phyloP scores from a whole-genome alignment of 192 early-diverging fungal genomes.

The Backusella morwellensis region DNA sequence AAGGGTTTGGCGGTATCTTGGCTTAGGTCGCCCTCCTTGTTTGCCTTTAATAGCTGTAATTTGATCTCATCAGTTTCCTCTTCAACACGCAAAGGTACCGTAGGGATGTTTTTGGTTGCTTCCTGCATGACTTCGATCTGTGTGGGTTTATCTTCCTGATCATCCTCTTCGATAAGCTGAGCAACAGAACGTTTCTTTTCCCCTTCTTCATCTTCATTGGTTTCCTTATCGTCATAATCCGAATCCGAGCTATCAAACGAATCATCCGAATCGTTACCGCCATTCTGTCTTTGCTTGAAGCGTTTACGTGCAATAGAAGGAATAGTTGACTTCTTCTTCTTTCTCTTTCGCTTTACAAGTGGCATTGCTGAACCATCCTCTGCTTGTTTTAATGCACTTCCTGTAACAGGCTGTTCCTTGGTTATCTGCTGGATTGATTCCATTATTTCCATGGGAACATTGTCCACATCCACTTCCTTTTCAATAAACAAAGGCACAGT shows the following conservation, averaged over 20 bases:
- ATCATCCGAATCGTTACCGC: slow-evolving; percentile 40
- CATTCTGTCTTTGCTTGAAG: slow-evolving; percentile 25
- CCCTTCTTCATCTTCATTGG: slow-evolving; percentile 19
- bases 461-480: slow-evolving; percentile 38
- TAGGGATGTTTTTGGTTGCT: slow-evolving; percentile 29
- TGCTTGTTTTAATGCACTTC: slow-evolving; percentile 45
- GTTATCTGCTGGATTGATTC: slow-evolving; percentile 4
- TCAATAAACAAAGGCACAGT: slow-evolving; percentile 57
- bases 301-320: slow-evolving; percentile 28
- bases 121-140: slow-evolving; percentile 31
- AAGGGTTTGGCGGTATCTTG: slow-evolving; percentile 45
- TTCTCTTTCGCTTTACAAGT: slow-evolving; percentile 43
- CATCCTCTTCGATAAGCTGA: slow-evolving; percentile 33
- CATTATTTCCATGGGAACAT: background rate
- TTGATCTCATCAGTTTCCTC: slow-evolving; percentile 40
- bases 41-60: slow-evolving; percentile 25
- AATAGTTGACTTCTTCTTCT: slow-evolving; percentile 51
- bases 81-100: slow-evolving; percentile 8
- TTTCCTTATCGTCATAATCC: slow-evolving; percentile 42
- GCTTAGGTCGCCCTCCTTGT: slow-evolving; percentile 35
- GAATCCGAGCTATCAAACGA: slow-evolving; percentile 79
- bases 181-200: slow-evolving; percentile 37
- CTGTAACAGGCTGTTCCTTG: slow-evolving; percentile 29
- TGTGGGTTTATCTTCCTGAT: slow-evolving; percentile 21
- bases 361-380: slow-evolving; percentile 40